These are phyloP conservation scores for Botrytis medusae DNA, from an alignment of 2,329 filamentous ascomycete species.

Conservation along the genomic window DNA sequence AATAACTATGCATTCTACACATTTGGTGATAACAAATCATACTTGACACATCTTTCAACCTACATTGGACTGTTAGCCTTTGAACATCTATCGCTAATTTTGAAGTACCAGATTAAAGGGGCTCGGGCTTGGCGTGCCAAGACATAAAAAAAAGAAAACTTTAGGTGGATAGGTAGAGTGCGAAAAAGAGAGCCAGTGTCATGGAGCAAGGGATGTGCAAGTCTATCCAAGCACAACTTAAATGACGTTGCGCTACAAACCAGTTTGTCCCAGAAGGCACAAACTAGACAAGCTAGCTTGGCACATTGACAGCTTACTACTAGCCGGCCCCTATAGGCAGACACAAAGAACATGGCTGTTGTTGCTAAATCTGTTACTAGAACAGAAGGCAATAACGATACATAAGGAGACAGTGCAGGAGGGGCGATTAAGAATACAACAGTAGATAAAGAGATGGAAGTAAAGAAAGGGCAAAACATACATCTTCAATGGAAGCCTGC, in stretches of 20 bases:
- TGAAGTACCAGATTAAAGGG: background rate
- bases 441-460: background rate
- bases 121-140: background rate
- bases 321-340: background rate
- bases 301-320: background rate
- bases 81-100: background rate
- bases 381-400: background rate
- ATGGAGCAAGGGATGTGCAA: background rate
- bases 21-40: slow-evolving; percentile 28
- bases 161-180: background rate
- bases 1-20: slow-evolving; percentile 19
- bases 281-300: background rate
- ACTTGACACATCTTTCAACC: slow-evolving; percentile 28
- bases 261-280: background rate
- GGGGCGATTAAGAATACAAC: background rate
- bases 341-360: background rate
- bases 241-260: background rate
- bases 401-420: background rate
- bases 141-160: background rate
- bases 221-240: background rate
- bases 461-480: slow-evolving; percentile 47
- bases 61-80: slow-evolving; percentile 10
- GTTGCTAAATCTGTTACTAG: background rate
- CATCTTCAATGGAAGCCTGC: slow-evolving; percentile 85
- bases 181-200: background rate